Percentiles rank a stretch among this genome's conserved stretches.
Conservation (phyloP, 2,329 filamentous ascomycete genomes). For the Alternaria longipes region DNA sequence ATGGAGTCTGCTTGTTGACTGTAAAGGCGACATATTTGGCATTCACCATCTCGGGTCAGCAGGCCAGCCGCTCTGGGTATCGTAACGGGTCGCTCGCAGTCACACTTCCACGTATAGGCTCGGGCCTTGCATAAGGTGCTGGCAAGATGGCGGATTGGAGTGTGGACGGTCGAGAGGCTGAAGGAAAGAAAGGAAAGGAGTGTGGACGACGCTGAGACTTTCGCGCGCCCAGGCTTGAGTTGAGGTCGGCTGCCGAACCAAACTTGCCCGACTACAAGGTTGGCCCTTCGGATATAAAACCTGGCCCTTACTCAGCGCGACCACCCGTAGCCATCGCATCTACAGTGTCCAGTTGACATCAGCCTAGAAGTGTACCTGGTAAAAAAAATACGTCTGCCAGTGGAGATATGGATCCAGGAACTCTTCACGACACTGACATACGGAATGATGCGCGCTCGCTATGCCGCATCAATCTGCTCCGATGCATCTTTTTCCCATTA, state of each 20-base stretch:
- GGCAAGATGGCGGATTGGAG: constrained; percentile 10
- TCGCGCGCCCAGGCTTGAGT: constrained; percentile 38
- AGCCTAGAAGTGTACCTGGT: constrained; percentile 3
- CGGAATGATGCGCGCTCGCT: constrained; percentile 14
- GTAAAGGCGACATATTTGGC: constrained; percentile 51
- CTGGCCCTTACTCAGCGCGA: constrained; percentile 27
- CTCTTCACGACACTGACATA: constrained; percentile 1
- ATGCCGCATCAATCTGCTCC: constrained; percentile 22
- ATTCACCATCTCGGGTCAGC: constrained; percentile 51
- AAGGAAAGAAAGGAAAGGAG: constrained; percentile 30
- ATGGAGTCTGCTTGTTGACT: constrained; percentile 50
- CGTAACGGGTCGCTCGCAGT: constrained; percentile 27
- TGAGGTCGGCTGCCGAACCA: constrained; percentile 32
- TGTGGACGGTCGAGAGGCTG: constrained; percentile 28
- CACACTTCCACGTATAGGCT: constrained; percentile 20
- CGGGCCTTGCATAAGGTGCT: constrained; percentile 24
- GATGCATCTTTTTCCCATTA: constrained; percentile 25
- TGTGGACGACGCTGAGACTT: constrained; percentile 39
- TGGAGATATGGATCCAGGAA: background rate
- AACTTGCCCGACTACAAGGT: constrained; percentile 35
- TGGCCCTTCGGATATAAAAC: constrained; percentile 26
- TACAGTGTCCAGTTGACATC: constrained; percentile 16
- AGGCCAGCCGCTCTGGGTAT: constrained; percentile 42
- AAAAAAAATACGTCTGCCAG: constrained; percentile 3
- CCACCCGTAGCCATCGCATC: constrained; percentile 17